phyloP scores from a whole-genome alignment of 352 stramenopile genomes.

The Globisporangium cylindrosporum region DNA sequence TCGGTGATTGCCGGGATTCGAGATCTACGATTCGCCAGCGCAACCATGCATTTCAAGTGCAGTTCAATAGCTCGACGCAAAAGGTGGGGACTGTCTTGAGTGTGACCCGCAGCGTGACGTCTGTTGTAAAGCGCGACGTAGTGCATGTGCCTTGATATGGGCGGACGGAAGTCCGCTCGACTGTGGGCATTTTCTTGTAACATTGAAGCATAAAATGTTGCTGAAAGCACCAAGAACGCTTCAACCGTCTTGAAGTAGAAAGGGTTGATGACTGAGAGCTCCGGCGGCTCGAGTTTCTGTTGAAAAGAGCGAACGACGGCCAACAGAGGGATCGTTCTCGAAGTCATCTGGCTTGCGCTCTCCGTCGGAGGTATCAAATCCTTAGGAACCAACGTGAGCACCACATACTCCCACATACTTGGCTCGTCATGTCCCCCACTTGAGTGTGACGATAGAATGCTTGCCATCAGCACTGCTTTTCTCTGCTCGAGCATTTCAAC shows the following conservation, averaged over 20 bases:
- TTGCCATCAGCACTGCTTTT: constrained; percentile 50
- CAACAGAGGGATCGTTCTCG: neutral
- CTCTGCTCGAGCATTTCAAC: constrained; percentile 51
- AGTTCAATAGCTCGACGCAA: constrained; percentile 25
- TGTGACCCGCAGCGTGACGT: constrained; percentile 14
- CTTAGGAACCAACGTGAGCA: constrained; percentile 28
- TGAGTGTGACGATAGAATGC: constrained; percentile 33
- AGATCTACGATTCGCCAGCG: constrained; percentile 30
- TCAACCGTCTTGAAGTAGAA: constrained; percentile 23
- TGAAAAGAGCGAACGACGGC: constrained; percentile 5
- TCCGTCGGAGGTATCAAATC: neutral
- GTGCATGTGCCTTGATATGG: constrained; percentile 30
- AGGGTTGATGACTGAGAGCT: constrained; percentile 2
- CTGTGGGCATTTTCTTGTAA: constrained; percentile 7
- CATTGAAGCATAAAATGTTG: constrained; percentile 30
- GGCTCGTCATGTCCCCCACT: constrained; percentile 29
- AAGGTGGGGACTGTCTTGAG: constrained; percentile 19
- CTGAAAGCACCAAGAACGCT: constrained; percentile 27
- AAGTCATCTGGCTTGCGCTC: neutral
- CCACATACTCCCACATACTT: constrained; percentile 35
- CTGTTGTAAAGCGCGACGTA: constrained; percentile 25
- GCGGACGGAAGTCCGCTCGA: constrained; percentile 24
- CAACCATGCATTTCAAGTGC: constrained; percentile 37
- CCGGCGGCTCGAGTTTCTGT: neutral
- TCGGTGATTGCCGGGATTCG: constrained; percentile 26